These are phyloP conservation scores for Fonsecaea pedrosoi DNA, from an alignment of 2,329 filamentous ascomycete genomes.

Conservation along the genomic window DNA sequence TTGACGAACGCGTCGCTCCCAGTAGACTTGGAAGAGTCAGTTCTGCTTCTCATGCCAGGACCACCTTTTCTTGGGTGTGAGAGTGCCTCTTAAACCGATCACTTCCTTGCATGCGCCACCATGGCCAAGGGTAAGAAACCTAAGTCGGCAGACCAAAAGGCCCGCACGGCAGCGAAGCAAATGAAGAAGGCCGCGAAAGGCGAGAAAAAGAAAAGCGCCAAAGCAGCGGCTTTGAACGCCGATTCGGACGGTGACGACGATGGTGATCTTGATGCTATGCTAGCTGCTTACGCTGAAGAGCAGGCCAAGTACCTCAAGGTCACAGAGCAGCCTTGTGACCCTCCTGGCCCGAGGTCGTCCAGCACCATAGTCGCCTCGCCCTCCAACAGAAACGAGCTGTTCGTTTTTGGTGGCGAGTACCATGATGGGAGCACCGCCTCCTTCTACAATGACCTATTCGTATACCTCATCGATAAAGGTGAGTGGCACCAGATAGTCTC, in stretches of 20 bases:
- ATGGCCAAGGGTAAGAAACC: conserved; percentile 62
- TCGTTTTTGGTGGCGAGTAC: conserved; percentile 93
- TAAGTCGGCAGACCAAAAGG: conserved; percentile 61
- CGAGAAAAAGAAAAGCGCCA: conserved; percentile 76
- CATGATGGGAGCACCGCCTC: conserved; percentile 85
- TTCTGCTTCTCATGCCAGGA: not conserved
- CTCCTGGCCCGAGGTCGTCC: conserved; percentile 79
- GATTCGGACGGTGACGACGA: conserved; percentile 91
- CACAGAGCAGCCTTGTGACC: conserved; percentile 76
- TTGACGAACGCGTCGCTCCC: too few species aligned
- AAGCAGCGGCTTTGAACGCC: conserved; percentile 67
- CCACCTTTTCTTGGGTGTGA: not conserved
- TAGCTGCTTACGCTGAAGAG: conserved; percentile 89
- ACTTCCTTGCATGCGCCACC: not conserved
- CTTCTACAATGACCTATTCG: conserved; percentile 71
- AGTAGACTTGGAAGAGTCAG: not conserved
- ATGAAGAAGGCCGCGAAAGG: conserved; percentile 89
- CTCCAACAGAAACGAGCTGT: conserved; percentile 82
- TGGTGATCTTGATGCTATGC: conserved; percentile 87
- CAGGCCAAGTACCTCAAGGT: conserved; percentile 95
- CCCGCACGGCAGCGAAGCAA: conserved; percentile 60
- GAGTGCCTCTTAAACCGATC: not conserved
- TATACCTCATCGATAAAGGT: conserved; percentile 79
- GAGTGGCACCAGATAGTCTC: conserved; percentile 91
- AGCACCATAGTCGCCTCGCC: conserved; percentile 85